These are phyloP conservation scores for Xerocomellus amylosporus DNA, from an alignment of 768 basidiomycete genomes.

Conservation along the genomic window DNA sequence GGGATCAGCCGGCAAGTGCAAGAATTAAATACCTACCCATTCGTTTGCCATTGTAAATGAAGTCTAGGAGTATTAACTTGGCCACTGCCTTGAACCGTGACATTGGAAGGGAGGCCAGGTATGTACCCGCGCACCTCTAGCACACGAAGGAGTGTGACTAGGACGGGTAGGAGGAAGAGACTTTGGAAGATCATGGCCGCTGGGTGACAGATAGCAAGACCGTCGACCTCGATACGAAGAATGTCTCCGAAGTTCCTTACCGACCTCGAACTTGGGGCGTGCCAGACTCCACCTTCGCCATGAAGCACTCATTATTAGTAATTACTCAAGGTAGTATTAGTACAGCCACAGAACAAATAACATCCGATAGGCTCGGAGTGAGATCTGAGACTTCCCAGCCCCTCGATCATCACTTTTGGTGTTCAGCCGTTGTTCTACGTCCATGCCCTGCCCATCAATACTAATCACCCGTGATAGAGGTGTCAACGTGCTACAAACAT, in stretches of 20 bases:
- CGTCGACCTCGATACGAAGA: conserved; percentile 15
- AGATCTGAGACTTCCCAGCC: too few species aligned
- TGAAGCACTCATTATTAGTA: neutral
- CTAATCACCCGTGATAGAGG: too few species aligned
- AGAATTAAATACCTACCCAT: conserved; percentile 37
- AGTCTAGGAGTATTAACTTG: conserved; percentile 51
- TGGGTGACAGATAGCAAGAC: neutral
- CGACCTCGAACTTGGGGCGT: conserved; percentile 11
- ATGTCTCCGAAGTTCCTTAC: neutral
- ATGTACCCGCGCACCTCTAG: conserved; percentile 48
- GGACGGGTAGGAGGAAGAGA: conserved; percentile 4
- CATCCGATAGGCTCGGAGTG: too few species aligned
- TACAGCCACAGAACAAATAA: neutral
- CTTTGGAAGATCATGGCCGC: conserved; percentile 15
- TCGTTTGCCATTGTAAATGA: conserved; percentile 56
- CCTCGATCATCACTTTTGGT: too few species aligned
- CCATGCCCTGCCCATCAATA: too few species aligned
- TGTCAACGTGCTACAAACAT: too few species aligned
- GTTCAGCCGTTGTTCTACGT: too few species aligned
- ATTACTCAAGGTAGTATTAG: neutral
- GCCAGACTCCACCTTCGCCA: neutral
- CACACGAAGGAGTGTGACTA: conserved; percentile 3
- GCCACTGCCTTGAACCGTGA: conserved; percentile 50
- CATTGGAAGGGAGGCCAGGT: conserved; percentile 72
- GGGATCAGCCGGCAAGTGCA: conserved; percentile 1